Base-by-base conservation (phyloP, 148 eudicot species). In the Amaranthus palmeri region DNA sequence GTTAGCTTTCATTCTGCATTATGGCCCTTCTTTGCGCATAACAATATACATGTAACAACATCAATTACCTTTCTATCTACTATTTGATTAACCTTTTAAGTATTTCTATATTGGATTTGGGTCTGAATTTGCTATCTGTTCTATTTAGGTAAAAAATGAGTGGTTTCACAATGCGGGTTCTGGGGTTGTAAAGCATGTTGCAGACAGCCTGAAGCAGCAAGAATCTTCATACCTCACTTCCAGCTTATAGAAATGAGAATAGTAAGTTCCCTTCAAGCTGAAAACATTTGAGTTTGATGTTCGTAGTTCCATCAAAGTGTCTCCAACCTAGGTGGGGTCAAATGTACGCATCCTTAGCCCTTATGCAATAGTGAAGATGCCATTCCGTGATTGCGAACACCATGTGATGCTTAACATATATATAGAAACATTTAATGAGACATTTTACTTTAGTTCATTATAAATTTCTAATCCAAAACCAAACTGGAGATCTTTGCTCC, bases 21-120 rank as follows among this genome's bases (percentile, higher is more conserved):
- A 48, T 96, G 97, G 97, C 99, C 99, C 45, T 96, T 86, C 82
- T 92, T 88, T 75, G 99, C 99, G 40, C 99, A 96, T 56, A 92
- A 96, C 85, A 96, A 88, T 75, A 92, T 96, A 63, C 91, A 96
- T 78, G 99, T 96, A 92, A 45, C 50, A 69, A 13, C 12, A 66
- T 66, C 41, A 42, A 55, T 25, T 62, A 61, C 61, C 40, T 53
- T 55, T 75, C 40, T 17, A 60, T 58, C 8, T 12, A 54, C 43
- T 44, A 4, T 46, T 47, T 42, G 61, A 13, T 69, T 44, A 49
- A 13, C 70, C 55, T 25, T 7, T 71, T 54, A 4, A 41, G 25
- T 41, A 15, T 55, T 55, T 73, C 55, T 25, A 7, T 14, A 7
- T 14, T 36, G 62, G 9, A 5, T 75, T 14, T 36, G 62, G 9